phyloP scores from a whole-genome alignment of 2,329 filamentous ascomycete genomes.

The Trichoderma sp. region DNA sequence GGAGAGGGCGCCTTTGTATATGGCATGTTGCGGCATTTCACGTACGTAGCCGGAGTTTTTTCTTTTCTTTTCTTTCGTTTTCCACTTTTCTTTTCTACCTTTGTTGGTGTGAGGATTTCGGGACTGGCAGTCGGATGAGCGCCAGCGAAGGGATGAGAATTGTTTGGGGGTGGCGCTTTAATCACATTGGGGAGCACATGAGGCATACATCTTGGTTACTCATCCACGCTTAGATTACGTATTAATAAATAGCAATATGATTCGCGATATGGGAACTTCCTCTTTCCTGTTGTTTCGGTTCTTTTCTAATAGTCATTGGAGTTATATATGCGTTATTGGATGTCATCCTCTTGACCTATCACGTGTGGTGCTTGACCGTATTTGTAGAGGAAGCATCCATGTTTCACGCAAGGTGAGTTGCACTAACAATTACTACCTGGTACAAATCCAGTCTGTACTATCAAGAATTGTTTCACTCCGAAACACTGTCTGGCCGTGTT shows the following conservation, averaged over 20 bases:
- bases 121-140: constrained; percentile 7
- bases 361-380: not conserved
- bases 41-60: constrained; percentile 22
- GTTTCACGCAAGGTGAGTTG: not conserved
- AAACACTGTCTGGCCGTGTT: not conserved
- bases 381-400: not conserved
- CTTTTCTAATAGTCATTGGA: not conserved
- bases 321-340: no score
- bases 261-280: not conserved
- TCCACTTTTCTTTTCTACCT: not conserved
- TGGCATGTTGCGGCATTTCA: constrained; percentile 27
- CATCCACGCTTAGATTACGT: constrained; percentile 18
- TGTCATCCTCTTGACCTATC: not conserved
- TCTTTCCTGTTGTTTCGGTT: no score
- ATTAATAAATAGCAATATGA: constrained; percentile 17
- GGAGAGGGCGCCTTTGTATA: constrained; percentile 26
- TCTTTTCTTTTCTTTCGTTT: not conserved
- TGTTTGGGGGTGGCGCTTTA: constrained; percentile 5
- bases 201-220: constrained; percentile 21
- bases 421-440: not conserved
- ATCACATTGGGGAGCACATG: constrained; percentile 12
- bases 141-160: constrained; percentile 12
- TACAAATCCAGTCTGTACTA: not conserved
- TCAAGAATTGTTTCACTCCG: not conserved
- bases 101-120: not conserved